These are phyloP conservation scores for Calonectria pauciramosa DNA, from an alignment of 2,329 filamentous ascomycete species.

Conservation along the genomic window DNA sequence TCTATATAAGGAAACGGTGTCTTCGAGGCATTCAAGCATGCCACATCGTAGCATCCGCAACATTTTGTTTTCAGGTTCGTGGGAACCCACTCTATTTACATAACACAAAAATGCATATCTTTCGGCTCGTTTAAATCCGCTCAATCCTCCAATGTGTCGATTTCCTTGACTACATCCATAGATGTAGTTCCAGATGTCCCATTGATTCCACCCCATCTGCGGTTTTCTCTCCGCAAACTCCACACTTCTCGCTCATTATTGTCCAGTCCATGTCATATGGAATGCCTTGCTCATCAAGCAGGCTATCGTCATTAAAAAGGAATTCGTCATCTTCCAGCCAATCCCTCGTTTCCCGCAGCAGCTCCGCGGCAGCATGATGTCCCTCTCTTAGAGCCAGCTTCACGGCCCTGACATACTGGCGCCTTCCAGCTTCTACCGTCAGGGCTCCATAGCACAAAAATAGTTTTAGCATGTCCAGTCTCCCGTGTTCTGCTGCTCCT, in stretches of 20 bases:
- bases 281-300: not conserved
- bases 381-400: fast-evolving
- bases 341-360: not conserved
- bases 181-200: not conserved
- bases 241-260: not conserved
- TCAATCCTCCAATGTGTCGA: not conserved
- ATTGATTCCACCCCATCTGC: not conserved
- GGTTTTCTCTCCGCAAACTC: not conserved
- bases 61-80: not conserved
- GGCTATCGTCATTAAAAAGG: not conserved
- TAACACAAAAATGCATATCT: not conserved
- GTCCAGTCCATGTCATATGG: not conserved
- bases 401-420: not conserved
- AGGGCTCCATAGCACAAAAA: not conserved
- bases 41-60: not conserved
- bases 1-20: not conserved
- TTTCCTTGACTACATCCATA: not conserved
- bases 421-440: fast-evolving
- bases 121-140: too few species aligned
- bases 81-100: not conserved
- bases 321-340: not conserved
- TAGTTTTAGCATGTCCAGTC: constrained; percentile 14
- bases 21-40: not conserved
- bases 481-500: constrained; percentile 12
- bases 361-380: not conserved